These are phyloP conservation scores for Cryphonectria parasitica DNA, from an alignment of 2,329 filamentous ascomycete genomes.

Conservation along the genomic window DNA sequence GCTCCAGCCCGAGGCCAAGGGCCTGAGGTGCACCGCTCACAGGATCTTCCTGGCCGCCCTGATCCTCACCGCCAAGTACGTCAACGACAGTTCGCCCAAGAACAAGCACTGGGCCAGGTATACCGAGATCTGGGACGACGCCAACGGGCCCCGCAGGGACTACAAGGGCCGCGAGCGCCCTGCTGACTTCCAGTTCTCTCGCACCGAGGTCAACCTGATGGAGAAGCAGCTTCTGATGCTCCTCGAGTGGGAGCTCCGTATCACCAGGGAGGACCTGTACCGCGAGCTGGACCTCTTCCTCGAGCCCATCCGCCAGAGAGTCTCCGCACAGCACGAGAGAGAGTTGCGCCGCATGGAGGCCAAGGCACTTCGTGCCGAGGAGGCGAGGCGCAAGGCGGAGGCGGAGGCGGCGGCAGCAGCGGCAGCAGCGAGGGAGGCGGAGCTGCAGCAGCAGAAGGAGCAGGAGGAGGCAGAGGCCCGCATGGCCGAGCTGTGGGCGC, in stretches of 20 bases:
- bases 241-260: constrained; percentile 90
- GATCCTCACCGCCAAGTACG: constrained; percentile 90
- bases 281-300: constrained; percentile 86
- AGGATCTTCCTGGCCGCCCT: constrained; percentile 92
- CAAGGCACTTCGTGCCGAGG: constrained; percentile 21
- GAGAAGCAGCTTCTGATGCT: constrained; percentile 97
- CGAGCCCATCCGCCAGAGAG: constrained; percentile 73
- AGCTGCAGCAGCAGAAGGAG: background rate
- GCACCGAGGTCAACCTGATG: constrained; percentile 98
- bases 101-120: constrained; percentile 99
- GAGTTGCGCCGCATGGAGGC: constrained; percentile 50
- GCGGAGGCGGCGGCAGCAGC: constrained; percentile 24
- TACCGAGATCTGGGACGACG: constrained; percentile 62
- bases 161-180: constrained; percentile 51
- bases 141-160: constrained; percentile 13
- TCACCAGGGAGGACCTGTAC: constrained; percentile 84
- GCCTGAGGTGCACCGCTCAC: constrained; percentile 94
- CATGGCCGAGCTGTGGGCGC: constrained; percentile 43
- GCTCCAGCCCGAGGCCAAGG: constrained; percentile 92
- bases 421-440: constrained; percentile 40
- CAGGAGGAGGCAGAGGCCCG: constrained; percentile 5
- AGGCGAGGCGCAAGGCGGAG: constrained; percentile 34
- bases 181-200: constrained; percentile 80
- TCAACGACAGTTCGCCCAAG: constrained; percentile 98
- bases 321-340: constrained; percentile 55